Conservation (phyloP, 306 rosid genomes). For the Macrotyloma uniflorum region DNA sequence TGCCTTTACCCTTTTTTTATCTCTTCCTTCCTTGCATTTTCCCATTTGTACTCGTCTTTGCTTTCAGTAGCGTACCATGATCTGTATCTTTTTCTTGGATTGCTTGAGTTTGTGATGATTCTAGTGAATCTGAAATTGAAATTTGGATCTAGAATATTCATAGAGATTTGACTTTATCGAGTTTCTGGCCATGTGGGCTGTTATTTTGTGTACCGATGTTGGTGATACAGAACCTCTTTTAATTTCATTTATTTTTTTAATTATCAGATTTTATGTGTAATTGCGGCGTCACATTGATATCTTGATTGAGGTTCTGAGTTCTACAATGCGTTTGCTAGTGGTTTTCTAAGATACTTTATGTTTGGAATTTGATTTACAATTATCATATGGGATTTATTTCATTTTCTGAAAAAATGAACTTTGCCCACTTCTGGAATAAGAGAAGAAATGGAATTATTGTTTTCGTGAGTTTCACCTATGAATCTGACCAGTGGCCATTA, state of each 20-base stretch:
- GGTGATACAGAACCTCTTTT: not conserved
- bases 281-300: constrained; percentile 8
- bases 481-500: not conserved
- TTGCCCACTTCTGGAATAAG: not conserved
- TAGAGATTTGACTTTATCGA: not conserved
- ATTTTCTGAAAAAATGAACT: not conserved
- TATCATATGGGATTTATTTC: not conserved
- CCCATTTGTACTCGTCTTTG: not conserved
- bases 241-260: not conserved
- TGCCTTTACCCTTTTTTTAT: not conserved
- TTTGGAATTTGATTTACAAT: constrained; percentile 16
- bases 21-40: constrained; percentile 19
- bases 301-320: constrained; percentile 11
- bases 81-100: constrained; percentile 20
- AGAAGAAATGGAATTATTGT: not conserved
- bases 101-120: constrained; percentile 7
- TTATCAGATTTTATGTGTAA: not conserved
- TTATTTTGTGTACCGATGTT: not conserved
- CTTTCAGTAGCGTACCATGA: constrained; percentile 6
- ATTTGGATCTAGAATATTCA: constrained; percentile 21
- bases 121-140: constrained; percentile 26
- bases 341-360: not conserved
- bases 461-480: not conserved
- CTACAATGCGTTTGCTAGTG: not conserved
- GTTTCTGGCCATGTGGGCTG: not conserved